Conservation (phyloP, 2,329 filamentous ascomycete genomes). For the Alternaria dauci region DNA sequence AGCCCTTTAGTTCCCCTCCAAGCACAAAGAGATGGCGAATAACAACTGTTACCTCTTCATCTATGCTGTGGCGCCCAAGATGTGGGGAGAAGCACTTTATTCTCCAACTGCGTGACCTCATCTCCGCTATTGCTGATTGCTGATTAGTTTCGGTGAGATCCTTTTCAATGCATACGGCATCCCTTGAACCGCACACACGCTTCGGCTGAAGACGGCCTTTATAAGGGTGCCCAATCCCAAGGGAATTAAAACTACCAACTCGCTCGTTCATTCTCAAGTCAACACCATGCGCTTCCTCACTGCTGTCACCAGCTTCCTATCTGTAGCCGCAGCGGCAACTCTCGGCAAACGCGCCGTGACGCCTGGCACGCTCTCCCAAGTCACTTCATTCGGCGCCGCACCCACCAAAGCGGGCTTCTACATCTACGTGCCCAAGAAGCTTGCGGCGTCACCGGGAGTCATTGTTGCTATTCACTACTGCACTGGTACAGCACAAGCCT, state of each 20-base stretch:
- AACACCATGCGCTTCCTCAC: slow-evolving; percentile 37
- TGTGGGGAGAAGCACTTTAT: slow-evolving; percentile 19
- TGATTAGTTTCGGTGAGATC: slow-evolving; percentile 9
- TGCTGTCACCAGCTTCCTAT: slow-evolving; percentile 29
- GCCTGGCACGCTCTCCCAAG: slow-evolving; percentile 46
- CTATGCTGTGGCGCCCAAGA: slow-evolving; percentile 5
- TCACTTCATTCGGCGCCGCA: slow-evolving; percentile 52
- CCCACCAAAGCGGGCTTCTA: slow-evolving; percentile 61
- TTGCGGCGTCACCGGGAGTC: slow-evolving; percentile 59
- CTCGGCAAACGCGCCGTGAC: slow-evolving; percentile 37
- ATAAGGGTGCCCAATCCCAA: slow-evolving; percentile 10
- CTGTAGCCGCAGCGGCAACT: slow-evolving; percentile 32
- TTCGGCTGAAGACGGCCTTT: slow-evolving; percentile 2
- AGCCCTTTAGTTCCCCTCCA: not conserved
- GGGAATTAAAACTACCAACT: not conserved
- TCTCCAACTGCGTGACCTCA: slow-evolving; percentile 4
- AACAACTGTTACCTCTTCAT: slow-evolving; percentile 2
- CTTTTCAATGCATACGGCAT: slow-evolving; percentile 3
- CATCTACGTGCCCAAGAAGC: slow-evolving; percentile 59
- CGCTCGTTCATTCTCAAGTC: not conserved
- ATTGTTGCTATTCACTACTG: slow-evolving; percentile 67
- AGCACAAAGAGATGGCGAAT: not conserved
- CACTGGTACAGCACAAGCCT: slow-evolving; percentile 61
- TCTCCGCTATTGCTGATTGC: slow-evolving; percentile 12
- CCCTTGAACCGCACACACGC: slow-evolving; percentile 13